Conservation (phyloP, 1,284 basidiomycete genomes). For the Hemileia vastatrix region DNA sequence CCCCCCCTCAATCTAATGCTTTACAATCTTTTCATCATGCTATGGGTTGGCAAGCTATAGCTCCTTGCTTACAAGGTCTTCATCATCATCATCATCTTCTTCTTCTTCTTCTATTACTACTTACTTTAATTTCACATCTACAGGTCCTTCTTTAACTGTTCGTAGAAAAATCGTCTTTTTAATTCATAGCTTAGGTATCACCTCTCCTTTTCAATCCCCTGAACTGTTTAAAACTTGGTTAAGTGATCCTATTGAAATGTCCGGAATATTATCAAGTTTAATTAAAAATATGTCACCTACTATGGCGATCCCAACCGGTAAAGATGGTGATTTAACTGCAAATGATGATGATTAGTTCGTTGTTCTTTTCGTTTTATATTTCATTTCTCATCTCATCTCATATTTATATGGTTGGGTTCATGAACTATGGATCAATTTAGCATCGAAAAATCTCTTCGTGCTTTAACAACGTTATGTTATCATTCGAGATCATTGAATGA, state of each 20-base stretch:
- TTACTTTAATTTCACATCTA: not conserved
- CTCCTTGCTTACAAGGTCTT: conserved; percentile 1
- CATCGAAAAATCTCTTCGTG: conserved; percentile 13
- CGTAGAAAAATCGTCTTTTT: conserved; percentile 16
- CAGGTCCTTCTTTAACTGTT: conserved; percentile 18
- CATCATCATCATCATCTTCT: not conserved
- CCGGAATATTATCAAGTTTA: no score
- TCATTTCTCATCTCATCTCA: not conserved
- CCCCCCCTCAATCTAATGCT: conserved; percentile 3
- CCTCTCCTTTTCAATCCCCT: conserved; percentile 9
- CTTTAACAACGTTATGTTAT: conserved; percentile 8
- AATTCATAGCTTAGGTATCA: conserved; percentile 11
- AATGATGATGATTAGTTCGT: conserved; percentile 22
- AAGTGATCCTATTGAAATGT: no score
- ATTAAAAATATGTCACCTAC: conserved; percentile 12
- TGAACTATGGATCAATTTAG: not conserved
- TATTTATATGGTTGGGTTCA: not conserved
- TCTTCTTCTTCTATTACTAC: not conserved
- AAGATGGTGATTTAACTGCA: conserved; percentile 8
- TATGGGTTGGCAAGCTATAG: conserved; percentile 10
- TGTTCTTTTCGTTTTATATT: not conserved
- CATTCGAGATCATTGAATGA: not conserved
- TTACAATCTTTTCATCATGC: not conserved
- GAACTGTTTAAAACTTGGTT: no score
- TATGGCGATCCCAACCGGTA: conserved; percentile 15